Base-by-base conservation (phyloP, 2,329 filamentous ascomycete genomes). In the Rhinocladiella similis region DNA sequence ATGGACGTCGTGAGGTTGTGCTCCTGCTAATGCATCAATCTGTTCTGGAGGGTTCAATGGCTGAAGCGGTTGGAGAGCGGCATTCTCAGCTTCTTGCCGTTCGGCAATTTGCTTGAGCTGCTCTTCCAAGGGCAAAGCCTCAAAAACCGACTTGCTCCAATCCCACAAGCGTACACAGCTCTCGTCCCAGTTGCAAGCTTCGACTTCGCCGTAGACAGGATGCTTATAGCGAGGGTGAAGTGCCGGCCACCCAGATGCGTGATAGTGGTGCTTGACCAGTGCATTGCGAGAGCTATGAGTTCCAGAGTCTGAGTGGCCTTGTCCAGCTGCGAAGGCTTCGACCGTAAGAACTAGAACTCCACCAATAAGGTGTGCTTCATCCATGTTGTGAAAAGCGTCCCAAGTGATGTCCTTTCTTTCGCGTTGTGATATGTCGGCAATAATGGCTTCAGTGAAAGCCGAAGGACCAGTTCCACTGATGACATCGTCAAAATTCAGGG, bases 261-360 rank as follows among this genome's bases (percentile, higher is more conserved):
- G 87, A 66, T 88, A 90, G 70, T 89, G 86, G 67, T 90, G 87
- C 68, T 85, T 87, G 20, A 90, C 85, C 1, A 89, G 75, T 1
- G 87, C 86, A 18, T 80, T 79, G 49, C 84, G 77, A 1, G 84
- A 79, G 49, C 86, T 80, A 69, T 89, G 86, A 65, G 86, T 88
- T 13, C 86, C 86, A 0, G 85, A 88, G 66, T 89, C 82, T 0
- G 86, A 89, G 69, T 89, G 86, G 12, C 86, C 86, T 68, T 89
- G 86, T 13, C 86, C 86, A 1, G 86, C 86, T n/a, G 86, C 87
- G 63, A 89, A 89, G 0, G 86, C 85, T 70, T 89, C 85, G 3
- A 89, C 84, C 2, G 85, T 84, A 10, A 89, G 77, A 0, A 89
- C 84, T 0, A 89, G 75, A 1, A 88, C 79, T 1, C 84, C 79